Conservation (phyloP, 2,329 filamentous ascomycete genomes). For the Apiospora rasikravindrae region DNA sequence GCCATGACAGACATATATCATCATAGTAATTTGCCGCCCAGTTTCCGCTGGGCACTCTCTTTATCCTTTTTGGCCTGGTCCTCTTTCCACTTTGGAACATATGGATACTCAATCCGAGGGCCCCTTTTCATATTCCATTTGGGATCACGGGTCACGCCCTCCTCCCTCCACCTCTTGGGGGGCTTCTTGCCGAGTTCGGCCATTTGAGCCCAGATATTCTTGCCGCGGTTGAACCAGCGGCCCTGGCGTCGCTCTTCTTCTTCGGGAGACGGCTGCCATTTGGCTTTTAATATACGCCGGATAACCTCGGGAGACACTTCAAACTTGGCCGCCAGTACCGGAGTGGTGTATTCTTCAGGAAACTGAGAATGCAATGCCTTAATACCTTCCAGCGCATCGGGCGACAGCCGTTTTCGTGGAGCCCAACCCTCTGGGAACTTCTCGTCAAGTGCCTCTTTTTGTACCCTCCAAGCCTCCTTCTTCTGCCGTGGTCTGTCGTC, state of each 20-base stretch:
- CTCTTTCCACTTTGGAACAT: slow-evolving; percentile 35
- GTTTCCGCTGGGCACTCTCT: slow-evolving; percentile 34
- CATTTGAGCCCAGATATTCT: slow-evolving; percentile 63
- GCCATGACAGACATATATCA: slow-evolving; percentile 25
- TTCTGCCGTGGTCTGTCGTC: slow-evolving; percentile 30
- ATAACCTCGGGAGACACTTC: slow-evolving; percentile 87
- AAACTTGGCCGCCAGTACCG: slow-evolving; percentile 77
- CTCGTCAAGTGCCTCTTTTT: slow-evolving; percentile 74
- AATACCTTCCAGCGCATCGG: slow-evolving; percentile 90
- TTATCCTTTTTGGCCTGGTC: slow-evolving; percentile 33
- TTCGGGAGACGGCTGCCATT: slow-evolving; percentile 67
- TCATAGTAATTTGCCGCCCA: slow-evolving; percentile 35
- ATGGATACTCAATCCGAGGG: slow-evolving; percentile 36
- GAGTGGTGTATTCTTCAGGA: slow-evolving; percentile 77
- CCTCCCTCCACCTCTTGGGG: slow-evolving; percentile 62
- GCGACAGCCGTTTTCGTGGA: slow-evolving; percentile 85
- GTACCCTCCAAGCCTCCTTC: slow-evolving; percentile 69
- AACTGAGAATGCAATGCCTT: slow-evolving; percentile 79
- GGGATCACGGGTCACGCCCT: slow-evolving; percentile 55
- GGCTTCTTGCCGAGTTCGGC: slow-evolving; percentile 67
- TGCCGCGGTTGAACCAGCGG: slow-evolving; percentile 67
- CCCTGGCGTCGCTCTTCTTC: slow-evolving; percentile 63
- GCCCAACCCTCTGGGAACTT: slow-evolving; percentile 87
- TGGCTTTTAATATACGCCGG: slow-evolving; percentile 81
- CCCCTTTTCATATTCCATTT: slow-evolving; percentile 44